Evolutionary conservation across 75 land plant genomes (phyloP).

Genomic region (Chamaecyparis obtusa): DNA sequence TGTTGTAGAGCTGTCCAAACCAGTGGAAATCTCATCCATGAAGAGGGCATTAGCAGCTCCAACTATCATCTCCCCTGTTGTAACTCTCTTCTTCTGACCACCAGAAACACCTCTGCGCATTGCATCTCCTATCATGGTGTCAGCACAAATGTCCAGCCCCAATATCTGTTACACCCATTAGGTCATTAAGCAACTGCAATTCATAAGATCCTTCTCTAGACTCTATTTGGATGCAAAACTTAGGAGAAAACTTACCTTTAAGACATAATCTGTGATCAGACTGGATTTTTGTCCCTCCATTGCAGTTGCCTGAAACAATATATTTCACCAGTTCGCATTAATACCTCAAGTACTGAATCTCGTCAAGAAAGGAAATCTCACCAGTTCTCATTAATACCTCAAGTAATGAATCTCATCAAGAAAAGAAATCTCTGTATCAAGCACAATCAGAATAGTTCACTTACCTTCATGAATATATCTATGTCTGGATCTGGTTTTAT

Average conservation of each 20-base stretch:
- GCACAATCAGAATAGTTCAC: background rate
- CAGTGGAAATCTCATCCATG: conserved; percentile 93
- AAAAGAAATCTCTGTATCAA: background rate
- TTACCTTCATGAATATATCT: conserved; percentile 88
- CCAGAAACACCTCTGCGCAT: conserved; percentile 90
- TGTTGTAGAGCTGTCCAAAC: conserved; percentile 84
- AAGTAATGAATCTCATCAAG: conserved; percentile 17
- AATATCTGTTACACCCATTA: conserved; percentile 35
- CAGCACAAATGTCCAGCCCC: conserved; percentile 75
- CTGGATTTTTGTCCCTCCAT: conserved; percentile 25
- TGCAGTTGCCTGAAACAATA: conserved; percentile 31
- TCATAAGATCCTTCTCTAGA: background rate
- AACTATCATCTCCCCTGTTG: conserved; percentile 79
- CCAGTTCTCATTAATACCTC: too few species aligned
- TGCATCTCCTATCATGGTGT: conserved; percentile 76
- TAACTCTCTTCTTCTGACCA: conserved; percentile 83
- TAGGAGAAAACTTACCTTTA: conserved; percentile 20
- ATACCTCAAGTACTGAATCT: too few species aligned
- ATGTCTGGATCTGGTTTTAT: conserved; percentile 88
- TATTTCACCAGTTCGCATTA: conserved; percentile 23
- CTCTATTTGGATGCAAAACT: background rate
- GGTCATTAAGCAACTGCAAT: background rate
- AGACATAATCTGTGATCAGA: conserved; percentile 33
- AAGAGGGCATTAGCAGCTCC: conserved; percentile 68
- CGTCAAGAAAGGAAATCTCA: too few species aligned